These are phyloP conservation scores for Apiospora kogelbergensis DNA, from an alignment of 2,329 filamentous ascomycete species.

Conservation along the genomic window DNA sequence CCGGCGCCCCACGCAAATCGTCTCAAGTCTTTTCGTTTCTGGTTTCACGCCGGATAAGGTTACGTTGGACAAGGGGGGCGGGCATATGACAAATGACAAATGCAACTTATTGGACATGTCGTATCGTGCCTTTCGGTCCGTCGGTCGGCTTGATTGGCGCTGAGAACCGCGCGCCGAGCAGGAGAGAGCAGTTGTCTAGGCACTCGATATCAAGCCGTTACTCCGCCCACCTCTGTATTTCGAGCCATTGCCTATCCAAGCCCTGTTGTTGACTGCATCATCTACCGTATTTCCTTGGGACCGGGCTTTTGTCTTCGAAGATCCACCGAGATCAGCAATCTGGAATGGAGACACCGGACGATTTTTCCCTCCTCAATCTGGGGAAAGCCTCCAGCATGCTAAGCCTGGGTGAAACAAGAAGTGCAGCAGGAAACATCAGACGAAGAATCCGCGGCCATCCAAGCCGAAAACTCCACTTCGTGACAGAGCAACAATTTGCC, in stretches of 20 bases:
- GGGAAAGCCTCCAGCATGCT: background rate
- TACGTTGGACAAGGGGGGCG: background rate
- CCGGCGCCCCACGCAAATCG: background rate
- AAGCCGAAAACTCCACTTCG: background rate
- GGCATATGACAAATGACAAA: constrained; percentile 6
- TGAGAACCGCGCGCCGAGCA: background rate
- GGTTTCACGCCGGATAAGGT: constrained; percentile 12
- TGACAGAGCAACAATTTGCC: background rate
- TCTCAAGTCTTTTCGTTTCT: constrained; percentile 13
- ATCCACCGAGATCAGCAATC: background rate
- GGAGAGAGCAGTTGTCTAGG: background rate
- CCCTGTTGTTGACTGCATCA: background rate
- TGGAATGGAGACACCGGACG: background rate
- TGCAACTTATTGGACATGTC: background rate
- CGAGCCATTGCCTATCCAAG: background rate
- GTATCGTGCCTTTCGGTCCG: background rate
- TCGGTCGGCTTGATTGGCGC: background rate
- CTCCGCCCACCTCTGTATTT: background rate
- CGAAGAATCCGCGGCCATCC: background rate
- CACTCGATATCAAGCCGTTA: background rate
- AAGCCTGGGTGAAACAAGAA: background rate
- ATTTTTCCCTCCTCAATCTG: background rate
- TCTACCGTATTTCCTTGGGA: background rate
- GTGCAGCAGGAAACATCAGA: background rate
- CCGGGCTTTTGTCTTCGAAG: background rate